Evolutionary conservation across 208 protist genomes (phyloP).

Genomic region (Acanthamoeba triangularis): DNA sequence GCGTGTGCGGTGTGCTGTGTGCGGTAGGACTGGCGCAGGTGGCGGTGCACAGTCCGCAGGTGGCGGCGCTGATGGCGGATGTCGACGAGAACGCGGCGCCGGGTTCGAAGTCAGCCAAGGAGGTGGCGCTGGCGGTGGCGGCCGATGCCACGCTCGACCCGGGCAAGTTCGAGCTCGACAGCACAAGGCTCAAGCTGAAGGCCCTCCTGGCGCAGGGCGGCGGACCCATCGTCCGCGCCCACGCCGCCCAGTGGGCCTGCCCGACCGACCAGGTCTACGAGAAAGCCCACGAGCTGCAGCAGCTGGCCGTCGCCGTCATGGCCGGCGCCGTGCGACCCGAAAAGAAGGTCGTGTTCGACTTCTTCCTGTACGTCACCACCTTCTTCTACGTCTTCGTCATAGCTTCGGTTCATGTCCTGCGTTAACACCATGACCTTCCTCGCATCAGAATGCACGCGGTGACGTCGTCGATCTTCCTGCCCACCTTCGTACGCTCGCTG

Average conservation of each 20-base stretch:
- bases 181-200: not conserved
- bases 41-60: not conserved
- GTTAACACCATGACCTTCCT: too few species aligned
- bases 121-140: not conserved
- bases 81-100: not conserved
- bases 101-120: not conserved
- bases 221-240: not conserved
- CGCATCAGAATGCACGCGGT: slow-evolving; percentile 16
- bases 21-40: slow-evolving; percentile 8
- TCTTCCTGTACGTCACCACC: slow-evolving; percentile 14
- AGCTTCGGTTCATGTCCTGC: too few species aligned
- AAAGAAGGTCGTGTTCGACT: not conserved
- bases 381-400: not conserved
- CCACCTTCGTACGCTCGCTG: not conserved
- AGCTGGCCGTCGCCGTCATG: slow-evolving; percentile 5
- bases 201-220: not conserved
- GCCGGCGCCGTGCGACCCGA: not conserved
- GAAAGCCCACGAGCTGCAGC: slow-evolving; percentile 49
- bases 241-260: slow-evolving; percentile 14
- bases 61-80: not conserved
- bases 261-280: not conserved
- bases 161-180: not conserved
- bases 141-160: not conserved
- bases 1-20: too few species aligned
- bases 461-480: slow-evolving; percentile 54